phyloP scores from a whole-genome alignment of 176 grass and related monocot species.

The Eleusine indica region DNA sequence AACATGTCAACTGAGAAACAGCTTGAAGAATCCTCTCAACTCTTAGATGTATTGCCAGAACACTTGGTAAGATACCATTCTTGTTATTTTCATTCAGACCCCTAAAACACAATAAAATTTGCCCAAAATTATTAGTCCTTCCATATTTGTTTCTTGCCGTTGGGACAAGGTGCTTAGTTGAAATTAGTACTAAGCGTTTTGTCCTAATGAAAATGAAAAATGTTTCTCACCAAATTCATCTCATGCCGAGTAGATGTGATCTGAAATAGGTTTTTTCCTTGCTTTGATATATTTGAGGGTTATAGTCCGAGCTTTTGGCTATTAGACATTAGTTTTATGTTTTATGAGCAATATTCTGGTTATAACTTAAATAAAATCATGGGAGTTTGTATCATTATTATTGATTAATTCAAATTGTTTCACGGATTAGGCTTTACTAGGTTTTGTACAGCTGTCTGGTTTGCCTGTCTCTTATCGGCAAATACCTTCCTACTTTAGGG shows the following conservation, averaged over 20 bases:
- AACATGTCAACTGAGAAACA: conserved; percentile 73
- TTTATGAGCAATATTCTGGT: background rate
- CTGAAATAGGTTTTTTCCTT: background rate
- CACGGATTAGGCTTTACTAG: no score
- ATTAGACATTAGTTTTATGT: background rate
- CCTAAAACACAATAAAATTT: background rate
- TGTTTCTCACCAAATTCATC: background rate
- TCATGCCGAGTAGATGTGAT: background rate
- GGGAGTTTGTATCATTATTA: background rate
- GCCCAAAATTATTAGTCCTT: background rate
- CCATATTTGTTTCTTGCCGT: no score
- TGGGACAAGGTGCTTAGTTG: no score
- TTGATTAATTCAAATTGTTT: background rate
- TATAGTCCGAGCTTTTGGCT: background rate
- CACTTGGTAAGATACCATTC: conserved; percentile 52
- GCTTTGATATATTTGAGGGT: background rate
- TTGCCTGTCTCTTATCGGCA: background rate
- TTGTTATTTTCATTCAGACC: background rate
- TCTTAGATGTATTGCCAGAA: conserved; percentile 62
- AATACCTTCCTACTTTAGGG: background rate
- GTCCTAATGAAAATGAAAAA: no score
- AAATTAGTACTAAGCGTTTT: no score
- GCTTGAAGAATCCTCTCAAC: conserved; percentile 52
- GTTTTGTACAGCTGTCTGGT: no score
- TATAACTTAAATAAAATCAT: background rate